phyloP scores from a whole-genome alignment of 495 filamentous ascomycete species.

The Aspergillus cavernicola region DNA sequence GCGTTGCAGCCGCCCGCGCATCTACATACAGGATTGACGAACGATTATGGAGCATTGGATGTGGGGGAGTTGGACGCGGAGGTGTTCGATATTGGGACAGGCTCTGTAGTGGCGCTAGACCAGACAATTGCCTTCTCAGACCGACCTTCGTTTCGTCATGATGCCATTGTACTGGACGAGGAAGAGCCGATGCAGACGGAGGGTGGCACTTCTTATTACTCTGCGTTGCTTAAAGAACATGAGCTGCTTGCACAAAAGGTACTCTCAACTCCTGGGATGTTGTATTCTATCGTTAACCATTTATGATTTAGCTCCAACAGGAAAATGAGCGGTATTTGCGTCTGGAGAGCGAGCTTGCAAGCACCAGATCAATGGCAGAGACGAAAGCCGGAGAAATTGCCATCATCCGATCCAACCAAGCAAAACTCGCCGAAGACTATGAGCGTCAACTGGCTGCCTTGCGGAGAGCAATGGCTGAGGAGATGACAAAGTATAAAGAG shows the following conservation, averaged over 20 bases:
- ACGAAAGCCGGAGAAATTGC: conserved; percentile 64
- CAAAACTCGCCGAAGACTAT: conserved; percentile 51
- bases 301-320: conserved; percentile 43
- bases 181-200: conserved; percentile 18
- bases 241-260: conserved; percentile 34
- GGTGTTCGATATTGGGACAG: conserved; percentile 42
- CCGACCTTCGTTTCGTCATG: conserved; percentile 13
- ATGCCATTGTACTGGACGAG: conserved; percentile 5
- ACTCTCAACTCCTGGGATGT: neutral
- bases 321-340: conserved; percentile 40
- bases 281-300: conserved; percentile 20
- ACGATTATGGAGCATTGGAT: conserved; percentile 53
- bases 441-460: conserved; percentile 50
- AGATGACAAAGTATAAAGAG: conserved; percentile 49
- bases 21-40: conserved; percentile 40
- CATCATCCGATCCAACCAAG: conserved; percentile 62
- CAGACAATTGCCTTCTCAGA: conserved; percentile 26
- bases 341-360: conserved; percentile 43
- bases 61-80: conserved; percentile 54
- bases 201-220: conserved; percentile 1
- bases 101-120: conserved; percentile 24
- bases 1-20: conserved; percentile 29
- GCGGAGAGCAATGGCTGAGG: conserved; percentile 53
- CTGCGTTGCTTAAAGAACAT: conserved; percentile 9
- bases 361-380: conserved; percentile 45